Percentiles rank a stretch among this genome's conserved stretches.
These are phyloP conservation scores for Colletotrichum euphorbiae DNA, from an alignment of 2,329 filamentous ascomycete genomes.

Conservation along the genomic window DNA sequence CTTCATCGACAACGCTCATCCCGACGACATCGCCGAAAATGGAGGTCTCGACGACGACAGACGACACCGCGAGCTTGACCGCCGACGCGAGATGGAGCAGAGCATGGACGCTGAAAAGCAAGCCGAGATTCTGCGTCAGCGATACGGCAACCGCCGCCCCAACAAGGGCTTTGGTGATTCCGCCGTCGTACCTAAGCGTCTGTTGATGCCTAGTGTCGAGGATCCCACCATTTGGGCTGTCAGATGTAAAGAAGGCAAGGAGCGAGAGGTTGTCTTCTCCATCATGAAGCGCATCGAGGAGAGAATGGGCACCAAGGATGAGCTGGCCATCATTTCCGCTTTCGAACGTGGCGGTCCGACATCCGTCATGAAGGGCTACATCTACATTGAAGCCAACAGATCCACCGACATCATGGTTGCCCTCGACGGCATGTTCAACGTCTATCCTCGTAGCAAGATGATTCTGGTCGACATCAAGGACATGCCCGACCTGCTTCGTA, in stretches of 20 bases:
- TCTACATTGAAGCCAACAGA: conserved; percentile 92
- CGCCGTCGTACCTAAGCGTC: conserved; percentile 82
- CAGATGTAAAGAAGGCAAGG: conserved; percentile 93
- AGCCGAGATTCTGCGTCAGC: conserved; percentile 85
- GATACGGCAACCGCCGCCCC: conserved; percentile 84
- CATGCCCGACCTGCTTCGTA: conserved; percentile 94
- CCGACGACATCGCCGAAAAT: conserved; percentile 86
- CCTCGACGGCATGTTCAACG: conserved; percentile 85
- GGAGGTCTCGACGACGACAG: conserved; percentile 89
- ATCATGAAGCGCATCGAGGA: conserved; percentile 93
- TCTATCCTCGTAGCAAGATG: conserved; percentile 89
- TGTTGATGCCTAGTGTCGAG: conserved; percentile 91
- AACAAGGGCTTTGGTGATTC: conserved; percentile 75
- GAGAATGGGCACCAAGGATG: conserved; percentile 79
- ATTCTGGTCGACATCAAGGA: conserved; percentile 94
- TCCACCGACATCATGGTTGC: conserved; percentile 88
- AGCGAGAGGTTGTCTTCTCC: conserved; percentile 87
- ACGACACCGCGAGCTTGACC: conserved; percentile 92
- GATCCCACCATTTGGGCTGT: conserved; percentile 97
- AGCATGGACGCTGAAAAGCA: conserved; percentile 95
- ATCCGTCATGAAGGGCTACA: conserved; percentile 88
- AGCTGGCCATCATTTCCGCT: conserved; percentile 85
- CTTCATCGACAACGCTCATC: conserved; percentile 90
- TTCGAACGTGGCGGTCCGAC: conserved; percentile 88
- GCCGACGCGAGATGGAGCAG: conserved; percentile 86